Base-by-base conservation (phyloP, 1,139 yeast species). In the Geotrichum armillariae region DNA sequence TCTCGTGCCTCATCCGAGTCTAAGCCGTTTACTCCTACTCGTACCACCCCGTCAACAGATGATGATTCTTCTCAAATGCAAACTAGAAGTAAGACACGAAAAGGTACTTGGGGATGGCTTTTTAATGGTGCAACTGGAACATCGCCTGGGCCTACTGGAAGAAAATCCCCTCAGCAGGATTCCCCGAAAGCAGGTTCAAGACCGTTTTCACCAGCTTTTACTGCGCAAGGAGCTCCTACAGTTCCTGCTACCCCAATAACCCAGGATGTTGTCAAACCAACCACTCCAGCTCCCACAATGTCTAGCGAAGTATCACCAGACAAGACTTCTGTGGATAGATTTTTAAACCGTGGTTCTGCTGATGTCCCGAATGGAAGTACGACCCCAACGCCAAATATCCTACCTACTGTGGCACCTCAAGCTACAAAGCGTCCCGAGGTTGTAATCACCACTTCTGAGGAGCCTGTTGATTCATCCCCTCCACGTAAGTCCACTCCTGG, bases 61-160 rank as follows among this genome's bases (percentile, higher is more conserved):
- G 17, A 36, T 8, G 27, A 20, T 4, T 9, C 23, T 18, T 16
- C 16, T 18, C 38, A 17, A 4, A 9, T 17, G 9, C 45, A 41
- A 22, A 18, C 25, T 5, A 42, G 34, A 51, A 14, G 27, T 16
- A 51, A 55, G 41, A 41, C 53, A 11, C 49, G 56, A 9, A 60
- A 59, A 31, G 58, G 57, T 16, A 58, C 60, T 3, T 60, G 62
- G 62, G 54, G 61, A 7, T 59, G 64, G 62, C 50, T 60, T 7
- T 59, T 60, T 39, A 56, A 41, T 20, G 52, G 54, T 20, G 33
- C 45, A 9, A 22, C 32, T 32, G 31, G 38, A 8, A 17, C 22
- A 9, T 32, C 45, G 21, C 29, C 37, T n/a, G 16, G 22, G 8
- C 12, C 5, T 22, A 14, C 45, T 18, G 38, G 45, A n/a, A 32